phyloP scores from a whole-genome alignment of 169 alveolate species.

The Besnoitia besnoiti region DNA sequence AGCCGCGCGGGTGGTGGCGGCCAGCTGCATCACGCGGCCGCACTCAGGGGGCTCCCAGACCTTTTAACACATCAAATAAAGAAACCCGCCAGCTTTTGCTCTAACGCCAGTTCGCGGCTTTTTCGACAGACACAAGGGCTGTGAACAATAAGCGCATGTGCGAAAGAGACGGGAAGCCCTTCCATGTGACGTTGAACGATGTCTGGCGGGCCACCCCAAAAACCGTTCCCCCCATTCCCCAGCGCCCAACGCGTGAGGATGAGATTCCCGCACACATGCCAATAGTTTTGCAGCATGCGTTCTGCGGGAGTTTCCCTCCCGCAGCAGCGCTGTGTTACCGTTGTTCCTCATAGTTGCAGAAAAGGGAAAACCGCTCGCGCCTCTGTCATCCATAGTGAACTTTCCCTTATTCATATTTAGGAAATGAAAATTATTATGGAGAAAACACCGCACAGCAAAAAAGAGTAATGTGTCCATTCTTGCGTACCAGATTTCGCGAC shows the following conservation, averaged over 20 bases:
- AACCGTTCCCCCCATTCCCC: background rate
- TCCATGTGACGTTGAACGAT: background rate
- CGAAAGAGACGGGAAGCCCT: background rate
- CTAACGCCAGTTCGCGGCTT: background rate
- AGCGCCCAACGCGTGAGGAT: background rate
- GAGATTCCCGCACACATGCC: background rate
- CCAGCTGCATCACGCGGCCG: conserved; percentile 34
- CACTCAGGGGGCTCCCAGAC: background rate
- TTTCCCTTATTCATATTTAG: no score
- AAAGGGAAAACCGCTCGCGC: no score
- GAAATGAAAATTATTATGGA: no score
- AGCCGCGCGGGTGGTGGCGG: conserved; percentile 34
- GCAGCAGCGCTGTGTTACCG: background rate
- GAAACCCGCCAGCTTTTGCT: background rate
- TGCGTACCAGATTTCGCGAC: no score
- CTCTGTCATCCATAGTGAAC: no score
- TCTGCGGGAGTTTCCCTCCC: background rate
- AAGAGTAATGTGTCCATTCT: no score
- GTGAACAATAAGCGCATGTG: background rate
- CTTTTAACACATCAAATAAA: background rate
- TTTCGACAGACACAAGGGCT: background rate
- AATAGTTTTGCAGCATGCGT: background rate
- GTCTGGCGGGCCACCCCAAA: conserved; percentile 20
- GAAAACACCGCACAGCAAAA: no score
- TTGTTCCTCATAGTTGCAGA: no score